phyloP scores from a whole-genome alignment of 306 rosid species.

The Cyclanthera cordifolia region DNA sequence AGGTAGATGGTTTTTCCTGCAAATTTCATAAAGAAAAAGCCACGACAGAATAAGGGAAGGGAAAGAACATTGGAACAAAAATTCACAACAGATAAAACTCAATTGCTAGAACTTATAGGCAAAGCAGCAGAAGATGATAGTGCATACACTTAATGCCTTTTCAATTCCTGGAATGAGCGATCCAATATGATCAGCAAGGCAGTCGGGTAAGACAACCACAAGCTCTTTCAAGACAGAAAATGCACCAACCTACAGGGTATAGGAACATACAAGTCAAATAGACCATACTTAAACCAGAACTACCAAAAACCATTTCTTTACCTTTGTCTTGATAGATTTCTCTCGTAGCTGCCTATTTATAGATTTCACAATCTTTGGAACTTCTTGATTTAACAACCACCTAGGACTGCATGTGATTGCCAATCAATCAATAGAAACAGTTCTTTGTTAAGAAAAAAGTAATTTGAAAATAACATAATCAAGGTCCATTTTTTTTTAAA shows the following conservation, averaged over 20 bases:
- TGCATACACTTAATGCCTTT: constrained; percentile 77
- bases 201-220: constrained; percentile 93
- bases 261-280: constrained; percentile 16
- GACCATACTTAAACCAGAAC: neutral
- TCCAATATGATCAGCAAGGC: constrained; percentile 94
- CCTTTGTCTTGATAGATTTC: constrained; percentile 98
- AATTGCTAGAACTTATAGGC: neutral
- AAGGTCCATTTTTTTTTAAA: constrained; percentile 10
- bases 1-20: constrained; percentile 94
- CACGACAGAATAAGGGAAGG: neutral
- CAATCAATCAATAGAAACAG: constrained; percentile 15
- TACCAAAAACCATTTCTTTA: constrained; percentile 18
- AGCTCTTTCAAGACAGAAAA: constrained; percentile 95
- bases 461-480: neutral
- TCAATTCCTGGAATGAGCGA: constrained; percentile 99
- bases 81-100: neutral
- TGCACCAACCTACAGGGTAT: constrained; percentile 77
- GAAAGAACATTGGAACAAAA: neutral
- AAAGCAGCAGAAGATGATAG: constrained; percentile 11
- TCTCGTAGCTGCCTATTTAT: constrained; percentile 92
- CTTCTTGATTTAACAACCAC: constrained; percentile 96
- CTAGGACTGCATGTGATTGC: constrained; percentile 62
- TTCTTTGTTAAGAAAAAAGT: neutral
- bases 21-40: neutral
- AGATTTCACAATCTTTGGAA: constrained; percentile 76